These are phyloP conservation scores for Pyrus pyrifolia DNA, from an alignment of 306 rosid species.

Conservation along the genomic window DNA sequence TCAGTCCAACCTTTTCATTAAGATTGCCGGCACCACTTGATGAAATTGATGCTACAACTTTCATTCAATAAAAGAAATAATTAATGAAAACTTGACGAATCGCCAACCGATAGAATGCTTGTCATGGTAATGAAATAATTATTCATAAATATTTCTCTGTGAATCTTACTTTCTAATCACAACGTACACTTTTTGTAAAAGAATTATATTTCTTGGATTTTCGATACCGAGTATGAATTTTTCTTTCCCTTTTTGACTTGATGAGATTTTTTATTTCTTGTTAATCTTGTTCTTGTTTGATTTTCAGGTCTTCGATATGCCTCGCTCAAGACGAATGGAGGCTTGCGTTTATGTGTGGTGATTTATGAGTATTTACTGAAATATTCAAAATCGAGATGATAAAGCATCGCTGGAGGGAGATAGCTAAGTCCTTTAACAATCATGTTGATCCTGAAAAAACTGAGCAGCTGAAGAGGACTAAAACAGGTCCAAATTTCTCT, in stretches of 20 bases:
- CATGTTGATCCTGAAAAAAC: slow-evolving; percentile 33
- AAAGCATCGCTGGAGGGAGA: slow-evolving; percentile 41
- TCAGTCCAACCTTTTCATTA: not conserved
- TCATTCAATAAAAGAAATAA: not conserved
- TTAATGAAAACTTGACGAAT: not conserved
- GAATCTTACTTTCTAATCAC: not conserved
- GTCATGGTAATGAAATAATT: not conserved
- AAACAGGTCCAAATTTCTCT: slow-evolving; percentile 39
- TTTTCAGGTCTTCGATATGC: slow-evolving; percentile 4
- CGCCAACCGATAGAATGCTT: not conserved
- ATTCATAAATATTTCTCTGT: not conserved
- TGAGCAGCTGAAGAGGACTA: slow-evolving; percentile 42
- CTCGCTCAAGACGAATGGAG: slow-evolving; percentile 6
- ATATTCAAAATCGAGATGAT: slow-evolving; percentile 34
- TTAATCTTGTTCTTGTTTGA: not conserved
- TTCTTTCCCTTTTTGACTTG: not conserved
- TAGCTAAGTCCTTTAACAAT: slow-evolving; percentile 34
- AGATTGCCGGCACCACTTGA: not conserved
- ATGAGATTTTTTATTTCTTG: not conserved
- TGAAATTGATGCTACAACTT: not conserved
- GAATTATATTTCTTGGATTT: not conserved
- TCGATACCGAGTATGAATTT: not conserved
- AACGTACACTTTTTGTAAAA: not conserved
- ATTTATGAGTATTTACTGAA: not conserved
- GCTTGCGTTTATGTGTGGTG: slow-evolving; percentile 1